phyloP scores from a whole-genome alignment of 306 rosid species.

The Parietaria judaica region DNA sequence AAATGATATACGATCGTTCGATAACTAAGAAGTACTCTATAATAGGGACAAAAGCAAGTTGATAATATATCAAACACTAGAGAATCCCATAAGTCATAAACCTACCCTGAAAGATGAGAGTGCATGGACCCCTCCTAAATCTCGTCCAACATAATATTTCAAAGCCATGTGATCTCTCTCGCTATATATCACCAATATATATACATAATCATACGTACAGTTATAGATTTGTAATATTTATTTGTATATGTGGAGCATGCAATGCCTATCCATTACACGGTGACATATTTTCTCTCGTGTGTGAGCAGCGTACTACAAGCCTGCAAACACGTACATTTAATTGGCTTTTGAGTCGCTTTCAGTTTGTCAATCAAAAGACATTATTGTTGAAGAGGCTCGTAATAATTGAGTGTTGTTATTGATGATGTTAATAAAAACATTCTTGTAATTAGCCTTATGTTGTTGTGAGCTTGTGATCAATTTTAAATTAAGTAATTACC shows the following conservation, averaged over 20 bases:
- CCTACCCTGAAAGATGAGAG: not conserved
- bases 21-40: no score
- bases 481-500: no score
- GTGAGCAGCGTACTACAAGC: slow-evolving; percentile 13
- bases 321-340: slow-evolving; percentile 6
- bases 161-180: slow-evolving; percentile 22
- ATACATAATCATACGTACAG: not conserved
- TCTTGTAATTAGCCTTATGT: no score
- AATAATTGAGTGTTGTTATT: no score
- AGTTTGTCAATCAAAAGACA: slow-evolving; percentile 4
- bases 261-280: no score
- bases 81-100: not conserved
- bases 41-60: no score
- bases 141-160: not conserved
- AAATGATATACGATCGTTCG: no score
- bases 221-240: not conserved
- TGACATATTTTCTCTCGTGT: not conserved
- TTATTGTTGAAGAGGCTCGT: not conserved
- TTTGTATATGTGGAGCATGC: not conserved
- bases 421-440: no score
- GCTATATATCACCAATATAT: slow-evolving; percentile 13
- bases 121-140: slow-evolving; percentile 17
- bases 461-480: no score
- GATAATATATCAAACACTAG: no score
- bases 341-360: slow-evolving; percentile 12